Evolutionary conservation across 2,329 filamentous ascomycete genomes (phyloP), one percentile per base, ranked within the genome.

Genomic region (Pseudocercospora cruenta): DNA sequence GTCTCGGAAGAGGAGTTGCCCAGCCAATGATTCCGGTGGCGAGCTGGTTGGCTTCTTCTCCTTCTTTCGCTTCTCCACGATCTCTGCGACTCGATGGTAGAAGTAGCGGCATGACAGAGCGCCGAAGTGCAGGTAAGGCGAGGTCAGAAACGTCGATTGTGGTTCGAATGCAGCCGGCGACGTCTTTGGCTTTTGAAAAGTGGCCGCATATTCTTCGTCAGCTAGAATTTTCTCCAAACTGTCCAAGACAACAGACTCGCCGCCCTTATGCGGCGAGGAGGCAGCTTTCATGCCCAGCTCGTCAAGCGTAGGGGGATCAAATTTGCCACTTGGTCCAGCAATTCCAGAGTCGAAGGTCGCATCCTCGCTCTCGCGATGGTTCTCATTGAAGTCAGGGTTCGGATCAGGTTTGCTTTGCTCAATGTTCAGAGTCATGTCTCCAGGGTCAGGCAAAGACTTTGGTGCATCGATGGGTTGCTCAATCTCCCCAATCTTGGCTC

Each of bases 1-100:
- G 75, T 94, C 91, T 16, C 91, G 84, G 76, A 94, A 94, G 10
- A 93, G 81, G 1, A 94, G 78, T 71, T 94, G 91, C 2, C 91
- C 91, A 0, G 85, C 88, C 16, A 94, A 77, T 67, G 87, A 91
- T n/a, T 87, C 87, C 0, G 91, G 91, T 0, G 89, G 87, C 2
- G 79, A 71, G 0, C 83, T 83, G 1, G 80, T 79, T 12, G 72
- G 61, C 26, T 82, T 80, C 7, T 87, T 89, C 2, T 85, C 86
- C 2, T 82, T 82, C 36, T 85, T 84, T 71, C 87, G 87, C 10
- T 81, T 80, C 4, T 85, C 79, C 2, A 91, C 83, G 0, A 90
- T 83, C 26, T 88, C 87, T 73, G 88, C 85, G 0, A 88, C 87
- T 24, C 86, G 84, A 87, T 90, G 92, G 79, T 91, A 94, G 77